Evolutionary conservation across 2,329 filamentous ascomycete species (phyloP).

Genomic region (Diaporthe sp.): DNA sequence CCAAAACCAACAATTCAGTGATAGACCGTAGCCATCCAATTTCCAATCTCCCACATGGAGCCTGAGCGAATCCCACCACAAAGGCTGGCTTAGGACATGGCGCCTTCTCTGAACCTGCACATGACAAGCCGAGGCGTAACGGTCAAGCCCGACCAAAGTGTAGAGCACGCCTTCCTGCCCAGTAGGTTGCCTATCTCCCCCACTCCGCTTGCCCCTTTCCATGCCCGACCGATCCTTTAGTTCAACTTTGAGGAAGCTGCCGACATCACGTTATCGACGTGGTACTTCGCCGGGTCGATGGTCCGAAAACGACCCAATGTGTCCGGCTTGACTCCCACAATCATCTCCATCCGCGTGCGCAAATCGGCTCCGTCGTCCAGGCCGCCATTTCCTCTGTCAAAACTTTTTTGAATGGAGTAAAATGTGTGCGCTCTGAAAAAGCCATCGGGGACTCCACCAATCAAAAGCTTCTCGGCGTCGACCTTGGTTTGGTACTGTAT

Average conservation of each 20-base stretch:
- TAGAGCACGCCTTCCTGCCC: not conserved
- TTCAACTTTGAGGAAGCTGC: no score
- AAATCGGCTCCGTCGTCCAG: not conserved
- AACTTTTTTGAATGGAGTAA: not conserved
- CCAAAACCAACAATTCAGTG: not conserved
- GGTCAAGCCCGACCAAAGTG: not conserved
- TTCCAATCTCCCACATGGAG: no score
- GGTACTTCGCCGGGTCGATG: not conserved
- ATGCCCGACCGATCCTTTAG: not conserved
- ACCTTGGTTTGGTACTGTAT: not conserved
- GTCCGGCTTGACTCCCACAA: not conserved
- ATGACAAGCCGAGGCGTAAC: not conserved
- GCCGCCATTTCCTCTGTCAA: not conserved
- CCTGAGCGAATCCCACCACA: not conserved
- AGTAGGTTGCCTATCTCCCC: no score
- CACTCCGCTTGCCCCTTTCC: not conserved
- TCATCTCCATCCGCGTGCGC: not conserved
- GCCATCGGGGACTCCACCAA: not conserved
- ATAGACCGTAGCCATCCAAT: not conserved
- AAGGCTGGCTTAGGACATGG: no score
- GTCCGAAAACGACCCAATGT: not conserved
- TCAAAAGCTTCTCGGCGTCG: not conserved
- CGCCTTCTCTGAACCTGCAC: not conserved
- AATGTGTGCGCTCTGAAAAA: not conserved
- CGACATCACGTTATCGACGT: not conserved